Conservation (phyloP, 23 red algal species). For the Pyropia haitanensis region DNA sequence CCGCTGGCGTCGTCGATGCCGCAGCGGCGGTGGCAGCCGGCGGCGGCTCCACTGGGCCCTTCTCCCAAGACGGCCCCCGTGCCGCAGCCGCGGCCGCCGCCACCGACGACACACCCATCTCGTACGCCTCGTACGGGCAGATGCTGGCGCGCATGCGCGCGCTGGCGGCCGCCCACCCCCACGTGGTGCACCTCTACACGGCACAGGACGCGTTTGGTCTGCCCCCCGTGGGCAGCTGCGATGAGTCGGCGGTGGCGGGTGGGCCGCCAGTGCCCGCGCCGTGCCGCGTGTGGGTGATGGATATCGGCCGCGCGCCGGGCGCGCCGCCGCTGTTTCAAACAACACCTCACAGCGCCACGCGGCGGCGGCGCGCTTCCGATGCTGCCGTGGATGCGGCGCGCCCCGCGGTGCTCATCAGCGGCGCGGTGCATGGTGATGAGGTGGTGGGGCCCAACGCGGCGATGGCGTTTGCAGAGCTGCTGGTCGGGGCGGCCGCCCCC, state of each 20-base stretch:
- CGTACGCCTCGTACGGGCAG: constrained; percentile 46
- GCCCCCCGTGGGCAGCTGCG: constrained; percentile 68
- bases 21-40: too few species aligned
- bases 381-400: constrained; percentile 18
- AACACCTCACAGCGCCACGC: not conserved
- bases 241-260: not conserved
- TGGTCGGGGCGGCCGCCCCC: constrained; percentile 4
- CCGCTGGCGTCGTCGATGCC: too few species aligned
- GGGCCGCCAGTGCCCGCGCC: constrained; percentile 11
- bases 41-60: too few species aligned
- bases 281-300: constrained; percentile 73
- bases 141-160: constrained; percentile 26
- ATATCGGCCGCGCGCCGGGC: constrained; percentile 10
- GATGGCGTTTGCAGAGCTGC: constrained; percentile 36
- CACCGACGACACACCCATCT: constrained; percentile 11
- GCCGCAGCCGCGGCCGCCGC: not conserved
- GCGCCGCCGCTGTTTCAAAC: not conserved
- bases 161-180: constrained; percentile 40
- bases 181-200: constrained; percentile 48
- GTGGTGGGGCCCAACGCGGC: constrained; percentile 58
- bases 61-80: too few species aligned
- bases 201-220: constrained; percentile 63
- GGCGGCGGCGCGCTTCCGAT: constrained; percentile 24
- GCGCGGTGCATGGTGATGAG: constrained; percentile 87
- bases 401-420: constrained; percentile 70